Conservation (phyloP, 1,284 basidiomycete genomes). For the Thecaphora frezii region DNA sequence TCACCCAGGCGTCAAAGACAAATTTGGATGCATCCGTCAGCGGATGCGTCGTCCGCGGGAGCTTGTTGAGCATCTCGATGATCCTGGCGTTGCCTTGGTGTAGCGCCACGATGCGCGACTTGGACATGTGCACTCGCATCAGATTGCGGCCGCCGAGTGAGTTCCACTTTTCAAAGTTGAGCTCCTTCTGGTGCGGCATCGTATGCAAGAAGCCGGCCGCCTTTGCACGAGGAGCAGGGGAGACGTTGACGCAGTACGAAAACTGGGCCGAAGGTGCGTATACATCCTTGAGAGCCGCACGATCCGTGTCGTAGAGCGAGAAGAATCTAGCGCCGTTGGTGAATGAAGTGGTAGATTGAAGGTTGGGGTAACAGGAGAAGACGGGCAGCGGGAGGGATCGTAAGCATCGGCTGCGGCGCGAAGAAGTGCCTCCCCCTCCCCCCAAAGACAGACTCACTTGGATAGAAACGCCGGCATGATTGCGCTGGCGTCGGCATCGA, state of each 20-base stretch:
- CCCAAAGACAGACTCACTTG: too few species aligned
- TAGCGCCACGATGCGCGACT: slow-evolving; percentile 29
- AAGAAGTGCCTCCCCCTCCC: too few species aligned
- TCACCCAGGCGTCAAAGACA: slow-evolving; percentile 78
- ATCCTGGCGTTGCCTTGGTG: slow-evolving; percentile 74
- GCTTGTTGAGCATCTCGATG: slow-evolving; percentile 66
- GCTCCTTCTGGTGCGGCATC: slow-evolving; percentile 77
- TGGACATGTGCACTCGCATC: slow-evolving; percentile 44
- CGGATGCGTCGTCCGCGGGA: slow-evolving; percentile 81
- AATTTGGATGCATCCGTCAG: slow-evolving; percentile 70
- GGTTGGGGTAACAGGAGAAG: too few species aligned
- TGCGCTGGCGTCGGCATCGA: slow-evolving; percentile 71
- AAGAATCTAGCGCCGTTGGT: slow-evolving; percentile 61
- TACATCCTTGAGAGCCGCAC: slow-evolving; percentile 70
- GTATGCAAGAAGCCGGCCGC: slow-evolving; percentile 53
- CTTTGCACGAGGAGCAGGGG: slow-evolving; percentile 71
- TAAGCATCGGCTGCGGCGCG: too few species aligned
- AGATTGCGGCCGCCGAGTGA: slow-evolving; percentile 52
- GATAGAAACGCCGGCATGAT: slow-evolving; percentile 72
- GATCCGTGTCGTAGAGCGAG: slow-evolving; percentile 76
- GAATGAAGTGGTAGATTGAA: too few species aligned
- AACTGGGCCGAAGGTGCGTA: slow-evolving; percentile 85
- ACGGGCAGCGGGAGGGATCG: too few species aligned
- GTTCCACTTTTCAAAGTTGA: slow-evolving; percentile 74
- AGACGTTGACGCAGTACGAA: slow-evolving; percentile 80